Evolutionary conservation across 768 basidiomycete genomes (phyloP).

Genomic region (Podaxis carcinomalis): DNA sequence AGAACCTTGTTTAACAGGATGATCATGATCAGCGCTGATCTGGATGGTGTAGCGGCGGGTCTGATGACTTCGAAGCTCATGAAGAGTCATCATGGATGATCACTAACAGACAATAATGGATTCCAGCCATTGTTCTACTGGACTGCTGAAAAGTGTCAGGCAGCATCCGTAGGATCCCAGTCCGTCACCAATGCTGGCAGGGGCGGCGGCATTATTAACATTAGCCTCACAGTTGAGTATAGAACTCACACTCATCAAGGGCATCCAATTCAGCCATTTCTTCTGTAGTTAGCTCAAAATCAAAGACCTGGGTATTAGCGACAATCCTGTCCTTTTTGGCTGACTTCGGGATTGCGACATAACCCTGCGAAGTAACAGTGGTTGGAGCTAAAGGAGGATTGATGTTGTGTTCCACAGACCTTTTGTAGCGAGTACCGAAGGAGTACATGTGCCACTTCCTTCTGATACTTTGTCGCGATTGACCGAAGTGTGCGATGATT

Average conservation of each 20-base stretch:
- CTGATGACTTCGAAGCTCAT: background rate
- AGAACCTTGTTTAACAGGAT: conserved; percentile 3
- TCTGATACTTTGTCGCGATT: conserved; percentile 52
- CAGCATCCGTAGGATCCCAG: conserved; percentile 29
- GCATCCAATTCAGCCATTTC: conserved; percentile 49
- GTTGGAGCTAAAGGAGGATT: background rate
- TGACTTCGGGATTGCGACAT: conserved; percentile 65
- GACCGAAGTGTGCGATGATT: conserved; percentile 43
- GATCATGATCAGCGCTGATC: conserved; percentile 7
- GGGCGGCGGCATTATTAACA: background rate
- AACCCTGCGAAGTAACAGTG: conserved; percentile 33
- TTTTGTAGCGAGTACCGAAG: conserved; percentile 79
- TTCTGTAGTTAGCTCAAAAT: conserved; percentile 49
- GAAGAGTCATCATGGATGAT: background rate
- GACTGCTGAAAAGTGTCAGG: conserved; percentile 7
- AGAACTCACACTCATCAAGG: conserved; percentile 46
- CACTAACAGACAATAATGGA: background rate
- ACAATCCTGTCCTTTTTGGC: conserved; percentile 47
- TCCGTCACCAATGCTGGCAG: conserved; percentile 36
- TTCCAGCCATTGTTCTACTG: background rate
- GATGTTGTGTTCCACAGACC: conserved; percentile 27
- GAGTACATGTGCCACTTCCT: conserved; percentile 54
- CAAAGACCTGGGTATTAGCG: conserved; percentile 55
- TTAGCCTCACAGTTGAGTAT: background rate
- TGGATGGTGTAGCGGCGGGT: background rate